Conservation (phyloP, 2,329 filamentous ascomycete species). For the Mollisia scopiformis region DNA sequence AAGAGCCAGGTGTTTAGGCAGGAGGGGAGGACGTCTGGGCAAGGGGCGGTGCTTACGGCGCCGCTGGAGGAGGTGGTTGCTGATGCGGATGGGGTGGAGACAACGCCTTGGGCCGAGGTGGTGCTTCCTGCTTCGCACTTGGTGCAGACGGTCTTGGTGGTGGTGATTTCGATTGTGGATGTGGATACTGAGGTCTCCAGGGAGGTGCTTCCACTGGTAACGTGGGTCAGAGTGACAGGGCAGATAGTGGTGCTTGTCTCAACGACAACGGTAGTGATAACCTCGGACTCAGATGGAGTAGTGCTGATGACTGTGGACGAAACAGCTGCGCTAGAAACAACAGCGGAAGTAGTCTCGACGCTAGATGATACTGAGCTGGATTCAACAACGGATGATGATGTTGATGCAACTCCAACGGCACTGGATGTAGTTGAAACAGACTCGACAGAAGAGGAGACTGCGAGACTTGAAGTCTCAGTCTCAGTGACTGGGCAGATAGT, state of each 20-base stretch:
- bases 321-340: no score
- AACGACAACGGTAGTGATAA: conserved; percentile 26
- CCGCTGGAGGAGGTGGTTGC: conserved; percentile 27
- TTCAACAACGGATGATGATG: no score
- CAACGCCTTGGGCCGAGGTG: conserved; percentile 35
- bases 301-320: background rate
- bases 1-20: conserved; percentile 93
- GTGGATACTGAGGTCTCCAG: conserved; percentile 26
- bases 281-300: conserved; percentile 16
- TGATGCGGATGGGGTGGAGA: conserved; percentile 18
- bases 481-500: conserved; percentile 13
- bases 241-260: conserved; percentile 33
- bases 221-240: conserved; percentile 29
- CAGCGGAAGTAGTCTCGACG: no score
- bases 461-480: background rate
- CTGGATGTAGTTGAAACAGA: no score
- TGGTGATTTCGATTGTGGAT: conserved; percentile 39
- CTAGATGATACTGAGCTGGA: no score
- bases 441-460: background rate
- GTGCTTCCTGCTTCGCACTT: conserved; percentile 11
- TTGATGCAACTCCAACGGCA: no score
- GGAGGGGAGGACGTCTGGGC: conserved; percentile 74
- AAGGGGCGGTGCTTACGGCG: conserved; percentile 43
- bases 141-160: conserved; percentile 36
- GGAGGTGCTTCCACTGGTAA: conserved; percentile 24